Conservation (phyloP, 441 rosid genomes). For the Isatis lusitanica region DNA sequence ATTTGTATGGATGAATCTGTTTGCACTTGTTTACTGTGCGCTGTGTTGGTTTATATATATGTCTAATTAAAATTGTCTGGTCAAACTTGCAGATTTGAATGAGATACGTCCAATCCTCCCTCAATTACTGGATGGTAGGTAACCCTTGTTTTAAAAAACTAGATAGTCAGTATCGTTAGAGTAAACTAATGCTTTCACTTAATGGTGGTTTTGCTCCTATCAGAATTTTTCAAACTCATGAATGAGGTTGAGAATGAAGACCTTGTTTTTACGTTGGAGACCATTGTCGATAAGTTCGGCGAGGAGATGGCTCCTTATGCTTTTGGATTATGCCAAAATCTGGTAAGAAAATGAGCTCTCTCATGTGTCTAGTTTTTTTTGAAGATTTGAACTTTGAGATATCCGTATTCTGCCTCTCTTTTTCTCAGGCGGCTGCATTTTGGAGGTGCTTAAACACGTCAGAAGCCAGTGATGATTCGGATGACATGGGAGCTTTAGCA, state of each 20-base stretch:
- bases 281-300: slow-evolving; percentile 95
- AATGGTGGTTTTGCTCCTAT: slow-evolving; percentile 23
- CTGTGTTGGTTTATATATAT: slow-evolving; percentile 7
- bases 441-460: slow-evolving; percentile 97
- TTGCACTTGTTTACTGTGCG: not conserved
- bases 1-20: slow-evolving; percentile 4
- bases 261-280: slow-evolving; percentile 93
- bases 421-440: slow-evolving; percentile 86
- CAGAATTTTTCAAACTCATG: slow-evolving; percentile 98
- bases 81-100: slow-evolving; percentile 66
- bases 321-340: slow-evolving; percentile 92
- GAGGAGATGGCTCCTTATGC: slow-evolving; percentile 99
- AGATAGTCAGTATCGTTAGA: not conserved
- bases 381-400: not conserved
- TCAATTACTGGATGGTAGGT: slow-evolving; percentile 88
- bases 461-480: slow-evolving; percentile 82
- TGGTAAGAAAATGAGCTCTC: slow-evolving; percentile 55
- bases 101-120: slow-evolving; percentile 98
- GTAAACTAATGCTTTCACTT: slow-evolving; percentile 8
- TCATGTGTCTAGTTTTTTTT: slow-evolving; percentile 17
- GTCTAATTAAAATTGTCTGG: not conserved
- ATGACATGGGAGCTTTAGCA: slow-evolving; percentile 97
- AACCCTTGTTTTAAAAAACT: slow-evolving; percentile 14
- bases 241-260: slow-evolving; percentile 99
- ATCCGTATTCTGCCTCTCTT: not conserved